Conservation (phyloP, 1,284 basidiomycete species). For the Trichosporon ovoides region DNA sequence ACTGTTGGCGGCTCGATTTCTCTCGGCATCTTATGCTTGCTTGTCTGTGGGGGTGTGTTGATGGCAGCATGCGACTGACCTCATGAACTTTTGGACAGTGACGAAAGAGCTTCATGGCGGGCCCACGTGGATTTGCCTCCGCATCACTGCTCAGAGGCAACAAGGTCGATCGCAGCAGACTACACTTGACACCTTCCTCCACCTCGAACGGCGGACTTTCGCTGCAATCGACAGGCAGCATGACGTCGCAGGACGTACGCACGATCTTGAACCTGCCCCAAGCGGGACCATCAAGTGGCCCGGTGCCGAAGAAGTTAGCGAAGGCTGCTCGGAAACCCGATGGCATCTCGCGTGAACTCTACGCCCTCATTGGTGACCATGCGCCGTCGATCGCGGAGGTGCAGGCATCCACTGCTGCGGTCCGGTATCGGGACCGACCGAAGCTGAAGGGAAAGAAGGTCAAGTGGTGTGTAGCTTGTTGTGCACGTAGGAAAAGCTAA, state of each 20-base stretch:
- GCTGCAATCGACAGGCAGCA: no score
- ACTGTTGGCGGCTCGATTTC: conserved; percentile 70
- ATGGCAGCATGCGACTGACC: not conserved
- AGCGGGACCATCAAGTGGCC: conserved; percentile 30
- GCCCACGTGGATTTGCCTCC: not conserved
- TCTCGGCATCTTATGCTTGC: conserved; percentile 46
- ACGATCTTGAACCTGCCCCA: conserved; percentile 64
- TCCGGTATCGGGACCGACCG: conserved; percentile 80
- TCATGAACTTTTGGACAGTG: conserved; percentile 15
- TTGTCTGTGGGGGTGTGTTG: not conserved
- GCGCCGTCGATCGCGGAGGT: conserved; percentile 64
- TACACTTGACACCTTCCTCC: conserved; percentile 36
- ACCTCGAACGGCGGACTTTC: not conserved
- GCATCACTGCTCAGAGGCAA: not conserved
- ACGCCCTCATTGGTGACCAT: conserved; percentile 86
- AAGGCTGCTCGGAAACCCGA: conserved; percentile 59
- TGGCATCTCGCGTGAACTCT: conserved; percentile 88
- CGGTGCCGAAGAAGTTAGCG: conserved; percentile 44
- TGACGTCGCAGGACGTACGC: conserved; percentile 67
- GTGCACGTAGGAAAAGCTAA: not conserved
- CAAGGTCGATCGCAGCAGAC: not conserved
- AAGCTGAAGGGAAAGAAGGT: conserved; percentile 50
- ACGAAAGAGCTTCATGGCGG: not conserved
- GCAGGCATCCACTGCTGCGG: conserved; percentile 47
- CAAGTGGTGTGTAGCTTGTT: conserved; percentile 57